These are phyloP conservation scores for Amanita fuliginea DNA, from an alignment of 768 basidiomycete species.

Conservation along the genomic window DNA sequence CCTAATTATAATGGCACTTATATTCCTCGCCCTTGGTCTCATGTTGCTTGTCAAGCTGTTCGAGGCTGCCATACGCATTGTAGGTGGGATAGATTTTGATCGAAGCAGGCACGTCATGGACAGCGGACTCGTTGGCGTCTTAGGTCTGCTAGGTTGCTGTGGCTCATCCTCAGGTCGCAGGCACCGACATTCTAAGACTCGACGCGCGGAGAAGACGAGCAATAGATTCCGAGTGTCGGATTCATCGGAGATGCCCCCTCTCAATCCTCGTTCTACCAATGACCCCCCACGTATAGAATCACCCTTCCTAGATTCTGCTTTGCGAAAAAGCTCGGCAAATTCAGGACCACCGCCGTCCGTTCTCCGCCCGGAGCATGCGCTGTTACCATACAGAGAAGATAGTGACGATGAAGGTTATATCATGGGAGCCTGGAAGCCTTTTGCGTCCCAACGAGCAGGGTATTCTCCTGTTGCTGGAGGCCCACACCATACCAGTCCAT, in stretches of 20 bases:
- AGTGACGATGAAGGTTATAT: constrained; percentile 81
- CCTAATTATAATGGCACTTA: constrained; percentile 69
- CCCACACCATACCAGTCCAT: constrained; percentile 9
- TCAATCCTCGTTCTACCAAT: constrained; percentile 17
- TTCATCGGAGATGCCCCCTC: constrained; percentile 30
- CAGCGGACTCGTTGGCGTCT: constrained; percentile 79
- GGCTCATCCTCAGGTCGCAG: constrained; percentile 28
- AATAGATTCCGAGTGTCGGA: constrained; percentile 1
- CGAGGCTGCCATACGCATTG: constrained; percentile 72
- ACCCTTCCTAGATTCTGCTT: constrained; percentile 24
- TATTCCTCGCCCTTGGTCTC: constrained; percentile 72
- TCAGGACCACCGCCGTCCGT: constrained; percentile 61
- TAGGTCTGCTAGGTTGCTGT: constrained; percentile 62
- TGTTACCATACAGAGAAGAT: constrained; percentile 67
- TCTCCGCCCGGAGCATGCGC: constrained; percentile 69
- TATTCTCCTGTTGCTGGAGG: constrained; percentile 35
- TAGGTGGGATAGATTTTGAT: constrained; percentile 75
- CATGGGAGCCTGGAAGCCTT: constrained; percentile 91
- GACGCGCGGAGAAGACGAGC: constrained; percentile 9
- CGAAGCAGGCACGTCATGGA: constrained; percentile 71
- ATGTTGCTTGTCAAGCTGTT: constrained; percentile 80
- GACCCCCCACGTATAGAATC: constrained; percentile 13
- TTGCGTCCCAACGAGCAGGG: constrained; percentile 33
- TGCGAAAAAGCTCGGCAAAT: constrained; percentile 39
- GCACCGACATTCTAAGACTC: constrained; percentile 14